Conservation (phyloP, 2,329 filamentous ascomycete genomes). For the Graphium sp. region DNA sequence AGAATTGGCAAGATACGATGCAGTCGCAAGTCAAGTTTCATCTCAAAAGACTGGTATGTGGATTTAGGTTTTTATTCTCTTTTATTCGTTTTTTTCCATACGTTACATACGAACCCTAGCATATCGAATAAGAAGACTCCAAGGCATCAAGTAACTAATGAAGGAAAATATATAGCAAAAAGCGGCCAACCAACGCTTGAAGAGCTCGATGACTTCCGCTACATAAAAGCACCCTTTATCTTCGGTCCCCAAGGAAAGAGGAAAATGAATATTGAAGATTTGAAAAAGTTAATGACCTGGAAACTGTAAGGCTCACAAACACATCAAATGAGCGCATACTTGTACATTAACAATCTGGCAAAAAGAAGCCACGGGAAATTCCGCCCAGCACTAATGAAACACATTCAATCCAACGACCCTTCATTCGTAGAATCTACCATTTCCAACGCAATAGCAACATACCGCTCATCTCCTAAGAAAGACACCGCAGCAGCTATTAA, state of each 20-base stretch:
- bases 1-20: too few species aligned
- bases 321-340: not conserved
- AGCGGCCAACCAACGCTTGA: slow-evolving; percentile 30
- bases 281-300: slow-evolving; percentile 49
- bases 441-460: slow-evolving; percentile 28
- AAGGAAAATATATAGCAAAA: slow-evolving; percentile 30
- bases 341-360: not conserved
- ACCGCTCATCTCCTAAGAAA: slow-evolving; percentile 18
- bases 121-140: too few species aligned
- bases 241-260: slow-evolving; percentile 21
- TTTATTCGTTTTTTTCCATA: too few species aligned
- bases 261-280: slow-evolving; percentile 35
- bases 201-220: slow-evolving; percentile 44
- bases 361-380: slow-evolving; percentile 42
- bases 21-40: too few species aligned
- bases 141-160: too few species aligned
- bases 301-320: slow-evolving; percentile 39
- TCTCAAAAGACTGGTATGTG: too few species aligned
- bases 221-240: slow-evolving; percentile 28
- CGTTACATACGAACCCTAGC: too few species aligned
- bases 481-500: slow-evolving; percentile 29
- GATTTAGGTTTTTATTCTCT: too few species aligned
- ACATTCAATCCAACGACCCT: slow-evolving; percentile 43
- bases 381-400: slow-evolving; percentile 41
- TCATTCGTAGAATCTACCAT: slow-evolving; percentile 28